Percentiles rank a stretch among this genome's conserved stretches.
Evolutionary conservation across 495 filamentous ascomycete genomes (phyloP).

Genomic region (Tuber aestivum): DNA sequence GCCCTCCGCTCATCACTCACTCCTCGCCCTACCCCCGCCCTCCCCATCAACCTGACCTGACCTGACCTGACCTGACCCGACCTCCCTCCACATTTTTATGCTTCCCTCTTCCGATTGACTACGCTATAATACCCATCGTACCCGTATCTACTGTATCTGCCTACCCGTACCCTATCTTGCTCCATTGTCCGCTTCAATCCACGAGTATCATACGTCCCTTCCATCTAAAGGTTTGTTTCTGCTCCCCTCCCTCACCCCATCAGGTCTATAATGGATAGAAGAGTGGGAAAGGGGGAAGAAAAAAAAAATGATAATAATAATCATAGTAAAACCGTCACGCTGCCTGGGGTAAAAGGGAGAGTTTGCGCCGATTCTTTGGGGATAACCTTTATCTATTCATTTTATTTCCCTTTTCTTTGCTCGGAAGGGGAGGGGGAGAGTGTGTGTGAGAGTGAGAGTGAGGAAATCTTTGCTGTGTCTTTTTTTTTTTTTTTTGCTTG

Average conservation of each 20-base stretch:
- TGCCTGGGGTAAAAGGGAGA: neutral
- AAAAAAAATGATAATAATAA: neutral
- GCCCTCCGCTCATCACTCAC: constrained; percentile 3
- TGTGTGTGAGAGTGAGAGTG: neutral
- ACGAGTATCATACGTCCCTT: neutral
- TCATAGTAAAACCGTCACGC: neutral
- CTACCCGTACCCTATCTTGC: neutral
- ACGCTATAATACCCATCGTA: neutral
- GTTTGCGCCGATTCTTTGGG: neutral
- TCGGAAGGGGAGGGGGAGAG: neutral
- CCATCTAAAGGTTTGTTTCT: constrained; percentile 2
- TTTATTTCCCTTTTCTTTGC: neutral
- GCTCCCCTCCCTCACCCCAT: neutral
- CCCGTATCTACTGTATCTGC: neutral
- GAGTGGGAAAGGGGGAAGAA: neutral
- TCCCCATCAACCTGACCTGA: neutral
- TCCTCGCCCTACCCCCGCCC: constrained; percentile 5
- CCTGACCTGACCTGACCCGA: neutral
- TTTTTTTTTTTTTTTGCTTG: neutral
- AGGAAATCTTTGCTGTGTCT: neutral
- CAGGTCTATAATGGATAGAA: neutral
- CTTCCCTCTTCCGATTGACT: neutral
- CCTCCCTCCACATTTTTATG: neutral
- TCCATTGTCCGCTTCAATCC: neutral
- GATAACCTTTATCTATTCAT: neutral